Evolutionary conservation across 2,329 filamentous ascomycete species (phyloP).

Genomic region (Scedosporium boydii): DNA sequence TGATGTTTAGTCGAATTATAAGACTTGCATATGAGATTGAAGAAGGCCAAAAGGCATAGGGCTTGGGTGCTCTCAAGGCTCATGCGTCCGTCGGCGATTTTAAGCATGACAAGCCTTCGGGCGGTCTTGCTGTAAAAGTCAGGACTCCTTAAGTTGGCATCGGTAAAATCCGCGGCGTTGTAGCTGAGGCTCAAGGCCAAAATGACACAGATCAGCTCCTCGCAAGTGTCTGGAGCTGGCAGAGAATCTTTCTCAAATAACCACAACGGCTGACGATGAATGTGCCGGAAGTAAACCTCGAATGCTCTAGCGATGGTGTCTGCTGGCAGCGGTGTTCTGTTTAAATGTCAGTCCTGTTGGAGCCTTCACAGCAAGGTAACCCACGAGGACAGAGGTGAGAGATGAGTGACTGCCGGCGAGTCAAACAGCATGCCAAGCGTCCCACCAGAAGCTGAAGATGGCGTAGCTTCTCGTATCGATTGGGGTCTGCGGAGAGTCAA

Average conservation of each 20-base stretch:
- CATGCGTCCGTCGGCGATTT: slow-evolving; percentile 40
- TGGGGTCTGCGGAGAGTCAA: no score
- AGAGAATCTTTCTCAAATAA: slow-evolving; percentile 31
- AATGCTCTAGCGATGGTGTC: no score
- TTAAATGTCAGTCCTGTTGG: no score
- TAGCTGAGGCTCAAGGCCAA: slow-evolving; percentile 29
- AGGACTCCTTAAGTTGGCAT: no score
- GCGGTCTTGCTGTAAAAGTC: slow-evolving; percentile 28
- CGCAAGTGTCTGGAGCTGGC: slow-evolving; percentile 22
- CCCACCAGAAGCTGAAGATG: no score
- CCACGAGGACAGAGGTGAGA: no score
- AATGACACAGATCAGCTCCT: slow-evolving; percentile 32
- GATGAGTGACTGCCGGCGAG: no score
- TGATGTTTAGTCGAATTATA: no score
- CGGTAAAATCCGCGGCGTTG: slow-evolving; percentile 22
- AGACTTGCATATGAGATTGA: slow-evolving; percentile 35
- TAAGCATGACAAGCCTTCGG: slow-evolving; percentile 34
- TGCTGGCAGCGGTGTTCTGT: no score
- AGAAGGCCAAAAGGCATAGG: slow-evolving; percentile 38
- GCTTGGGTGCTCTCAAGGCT: slow-evolving; percentile 39
- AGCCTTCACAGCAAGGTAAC: no score
- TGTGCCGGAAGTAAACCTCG: slow-evolving; percentile 28
- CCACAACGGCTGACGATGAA: slow-evolving; percentile 34
- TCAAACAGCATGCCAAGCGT: no score
- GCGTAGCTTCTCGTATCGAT: no score